Evolutionary conservation across 2,329 filamentous ascomycete genomes (phyloP).

Genomic region (Fusarium duplospermum): DNA sequence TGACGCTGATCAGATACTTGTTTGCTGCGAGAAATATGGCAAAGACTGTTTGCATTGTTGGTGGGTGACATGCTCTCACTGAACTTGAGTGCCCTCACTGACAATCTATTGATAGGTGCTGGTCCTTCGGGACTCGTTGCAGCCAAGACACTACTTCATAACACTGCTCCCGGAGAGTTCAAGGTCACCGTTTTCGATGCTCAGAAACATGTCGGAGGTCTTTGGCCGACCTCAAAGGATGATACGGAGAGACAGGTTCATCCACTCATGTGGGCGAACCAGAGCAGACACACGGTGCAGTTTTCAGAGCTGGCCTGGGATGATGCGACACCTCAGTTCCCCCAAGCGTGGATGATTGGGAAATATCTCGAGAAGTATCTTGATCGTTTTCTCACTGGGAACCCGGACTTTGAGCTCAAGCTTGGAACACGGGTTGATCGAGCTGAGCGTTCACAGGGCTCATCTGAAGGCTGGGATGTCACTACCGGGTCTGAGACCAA

Average conservation of each 20-base stretch:
- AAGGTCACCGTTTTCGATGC: constrained; percentile 78
- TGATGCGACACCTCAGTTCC: constrained; percentile 70
- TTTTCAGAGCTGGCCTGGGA: constrained; percentile 81
- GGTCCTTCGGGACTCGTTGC: constrained; percentile 76
- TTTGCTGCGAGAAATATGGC: constrained; percentile 45
- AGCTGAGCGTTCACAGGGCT: constrained; percentile 50
- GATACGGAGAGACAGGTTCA: constrained; percentile 67
- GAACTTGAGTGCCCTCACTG: background rate
- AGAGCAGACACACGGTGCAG: constrained; percentile 80
- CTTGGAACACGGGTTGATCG: constrained; percentile 61
- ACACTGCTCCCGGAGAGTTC: constrained; percentile 66
- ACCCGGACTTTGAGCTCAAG: constrained; percentile 57
- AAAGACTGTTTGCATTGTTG: constrained; percentile 56
- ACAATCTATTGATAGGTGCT: constrained; percentile 61
- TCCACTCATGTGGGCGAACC: constrained; percentile 78
- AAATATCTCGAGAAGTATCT: constrained; percentile 76
- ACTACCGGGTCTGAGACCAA: constrained; percentile 54
- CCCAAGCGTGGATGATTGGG: constrained; percentile 81
- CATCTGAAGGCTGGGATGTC: constrained; percentile 58
- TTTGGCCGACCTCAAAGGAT: constrained; percentile 73
- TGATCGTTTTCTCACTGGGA: constrained; percentile 63
- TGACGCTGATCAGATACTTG: constrained; percentile 33
- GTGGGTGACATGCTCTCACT: constrained; percentile 39
- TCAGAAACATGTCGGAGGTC: constrained; percentile 74
- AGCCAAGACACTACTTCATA: constrained; percentile 78